phyloP scores from a whole-genome alignment of 2,329 filamentous ascomycete genomes.

The Exophiala dermatitidis region DNA sequence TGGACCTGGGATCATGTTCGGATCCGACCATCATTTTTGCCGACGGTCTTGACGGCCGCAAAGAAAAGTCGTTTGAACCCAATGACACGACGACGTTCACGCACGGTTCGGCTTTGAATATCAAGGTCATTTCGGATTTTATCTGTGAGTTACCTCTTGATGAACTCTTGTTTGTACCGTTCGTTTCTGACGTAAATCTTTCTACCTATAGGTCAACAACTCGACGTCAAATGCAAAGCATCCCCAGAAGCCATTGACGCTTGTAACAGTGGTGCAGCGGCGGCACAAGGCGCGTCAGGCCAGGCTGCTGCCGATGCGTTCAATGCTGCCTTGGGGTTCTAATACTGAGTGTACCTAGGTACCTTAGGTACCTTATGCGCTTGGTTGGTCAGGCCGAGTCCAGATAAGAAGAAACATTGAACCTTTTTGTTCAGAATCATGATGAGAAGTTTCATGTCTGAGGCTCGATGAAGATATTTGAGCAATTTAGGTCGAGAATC shows the following conservation, averaged over 20 bases:
- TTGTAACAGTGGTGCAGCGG: constrained; percentile 9
- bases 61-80: constrained; percentile 40
- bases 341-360: neutral
- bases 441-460: too few relatives aligned
- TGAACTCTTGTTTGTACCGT: neutral
- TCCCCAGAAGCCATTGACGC: constrained; percentile 22
- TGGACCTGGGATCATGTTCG: constrained; percentile 37
- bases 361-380: too few relatives aligned
- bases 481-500: too few relatives aligned
- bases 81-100: constrained; percentile 41
- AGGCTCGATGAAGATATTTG: too few relatives aligned
- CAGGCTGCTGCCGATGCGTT: constrained; percentile 19
- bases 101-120: constrained; percentile 48
- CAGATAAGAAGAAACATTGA: too few relatives aligned
- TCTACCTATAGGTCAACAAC: constrained; percentile 29
- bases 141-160: constrained; percentile 33
- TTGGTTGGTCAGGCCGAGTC: too few relatives aligned
- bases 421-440: too few relatives aligned
- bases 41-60: constrained; percentile 42
- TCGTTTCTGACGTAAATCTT: neutral
- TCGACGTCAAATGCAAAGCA: constrained; percentile 34
- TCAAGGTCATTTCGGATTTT: constrained; percentile 44
- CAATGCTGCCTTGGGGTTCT: constrained; percentile 9
- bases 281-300: constrained; percentile 10
- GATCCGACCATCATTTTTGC: constrained; percentile 47